A percentile compares a stretch with the other conserved stretches of the same genome.
Evolutionary conservation across 2,329 filamentous ascomycete species (phyloP).

Genomic region (Boeremia lycopersici): DNA sequence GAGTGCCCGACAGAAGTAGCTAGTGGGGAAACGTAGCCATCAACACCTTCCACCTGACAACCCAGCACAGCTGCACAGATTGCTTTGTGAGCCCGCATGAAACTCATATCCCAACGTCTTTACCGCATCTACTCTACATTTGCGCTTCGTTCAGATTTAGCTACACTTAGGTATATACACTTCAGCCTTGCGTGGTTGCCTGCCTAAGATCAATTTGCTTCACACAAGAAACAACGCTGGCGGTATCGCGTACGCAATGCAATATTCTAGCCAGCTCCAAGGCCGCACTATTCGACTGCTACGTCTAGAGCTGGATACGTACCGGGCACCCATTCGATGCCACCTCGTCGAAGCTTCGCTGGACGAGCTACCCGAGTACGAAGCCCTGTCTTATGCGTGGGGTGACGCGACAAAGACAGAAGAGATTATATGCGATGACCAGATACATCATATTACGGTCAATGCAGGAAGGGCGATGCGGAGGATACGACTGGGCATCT

Average conservation of each 20-base stretch:
- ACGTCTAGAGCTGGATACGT: not conserved
- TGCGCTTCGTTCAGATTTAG: not conserved
- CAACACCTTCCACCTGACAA: too few species aligned
- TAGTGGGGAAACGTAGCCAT: too few species aligned
- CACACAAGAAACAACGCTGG: too few species aligned
- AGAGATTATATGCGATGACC: not conserved
- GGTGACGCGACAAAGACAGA: not conserved
- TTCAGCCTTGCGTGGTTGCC: not conserved
- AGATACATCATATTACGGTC: not conserved
- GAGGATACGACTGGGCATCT: not conserved
- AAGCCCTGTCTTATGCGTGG: not conserved
- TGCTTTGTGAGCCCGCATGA: too few species aligned
- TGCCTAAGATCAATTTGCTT: too few species aligned
- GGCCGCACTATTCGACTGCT: not conserved
- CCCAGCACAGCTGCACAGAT: too few species aligned
- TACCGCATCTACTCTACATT: not conserved
- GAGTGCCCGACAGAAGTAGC: too few species aligned
- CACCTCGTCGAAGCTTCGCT: not conserved
- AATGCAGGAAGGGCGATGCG: not conserved
- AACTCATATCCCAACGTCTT: too few species aligned
- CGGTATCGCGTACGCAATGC: not conserved
- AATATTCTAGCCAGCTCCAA: not conserved
- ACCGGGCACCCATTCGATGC: not conserved
- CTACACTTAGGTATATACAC: not conserved
- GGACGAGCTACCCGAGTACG: not conserved